Percentiles rank a stretch among this genome's conserved stretches.
These are phyloP conservation scores for Cenococcum geophilum DNA, from an alignment of 495 filamentous ascomycete species.

Conservation along the genomic window DNA sequence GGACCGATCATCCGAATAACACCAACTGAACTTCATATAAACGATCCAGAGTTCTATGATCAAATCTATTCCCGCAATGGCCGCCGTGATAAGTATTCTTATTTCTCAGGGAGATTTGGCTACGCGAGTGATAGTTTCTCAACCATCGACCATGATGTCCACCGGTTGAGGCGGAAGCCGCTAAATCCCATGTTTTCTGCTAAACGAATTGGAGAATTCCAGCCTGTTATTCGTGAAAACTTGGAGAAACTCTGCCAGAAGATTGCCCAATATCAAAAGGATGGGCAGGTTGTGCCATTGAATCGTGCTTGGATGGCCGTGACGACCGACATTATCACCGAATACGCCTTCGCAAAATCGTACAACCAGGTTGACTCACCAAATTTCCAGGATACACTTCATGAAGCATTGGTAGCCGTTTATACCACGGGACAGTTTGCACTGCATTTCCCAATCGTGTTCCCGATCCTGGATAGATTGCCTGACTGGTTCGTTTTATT, in stretches of 20 bases:
- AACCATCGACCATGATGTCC: background rate
- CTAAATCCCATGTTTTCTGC: background rate
- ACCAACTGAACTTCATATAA: constrained; percentile 8
- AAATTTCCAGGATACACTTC: background rate
- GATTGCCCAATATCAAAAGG: background rate
- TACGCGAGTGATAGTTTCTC: background rate
- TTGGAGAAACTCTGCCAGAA: background rate
- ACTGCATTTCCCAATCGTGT: background rate
- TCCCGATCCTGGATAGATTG: background rate
- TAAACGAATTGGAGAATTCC: background rate
- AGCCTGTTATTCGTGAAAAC: background rate
- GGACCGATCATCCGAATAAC: constrained; percentile 18
- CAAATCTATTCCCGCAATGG: constrained; percentile 1
- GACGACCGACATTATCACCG: background rate
- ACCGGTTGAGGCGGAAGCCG: background rate
- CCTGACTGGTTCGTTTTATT: too few species aligned
- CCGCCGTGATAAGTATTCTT: background rate
- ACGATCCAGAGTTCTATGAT: constrained; percentile 9
- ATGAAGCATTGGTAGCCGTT: background rate
- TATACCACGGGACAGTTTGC: background rate
- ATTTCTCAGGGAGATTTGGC: background rate
- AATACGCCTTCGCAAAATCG: background rate
- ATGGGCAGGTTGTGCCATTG: background rate
- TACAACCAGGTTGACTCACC: background rate
- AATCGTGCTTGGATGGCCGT: background rate